phyloP scores from a whole-genome alignment of 176 grass and related monocot species.

The Thalia dealbata region DNA sequence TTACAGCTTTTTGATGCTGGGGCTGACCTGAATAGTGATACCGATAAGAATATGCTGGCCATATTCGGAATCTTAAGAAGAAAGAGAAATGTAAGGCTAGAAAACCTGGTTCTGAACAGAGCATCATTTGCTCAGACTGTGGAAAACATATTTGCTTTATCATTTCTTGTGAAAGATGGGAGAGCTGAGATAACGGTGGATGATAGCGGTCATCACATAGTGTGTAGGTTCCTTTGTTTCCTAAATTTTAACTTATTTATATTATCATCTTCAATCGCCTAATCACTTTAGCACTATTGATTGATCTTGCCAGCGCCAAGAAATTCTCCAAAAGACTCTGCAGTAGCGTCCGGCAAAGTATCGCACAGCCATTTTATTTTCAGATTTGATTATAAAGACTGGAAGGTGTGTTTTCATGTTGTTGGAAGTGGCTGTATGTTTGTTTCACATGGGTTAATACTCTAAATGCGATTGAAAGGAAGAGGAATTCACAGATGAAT shows the following conservation, averaged over 20 bases:
- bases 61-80: conserved; percentile 66
- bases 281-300: neutral
- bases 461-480: neutral
- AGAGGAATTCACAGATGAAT: neutral
- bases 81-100: conserved; percentile 45
- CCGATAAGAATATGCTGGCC: conserved; percentile 58
- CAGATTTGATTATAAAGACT: conserved; percentile 73
- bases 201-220: conserved; percentile 50
- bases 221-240: conserved; percentile 40
- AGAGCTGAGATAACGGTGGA: conserved; percentile 65
- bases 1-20: conserved; percentile 56
- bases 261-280: neutral
- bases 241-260: neutral
- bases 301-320: conserved; percentile 42
- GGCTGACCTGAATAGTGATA: conserved; percentile 52
- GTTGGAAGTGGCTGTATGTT: neutral
- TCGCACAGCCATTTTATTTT: conserved; percentile 85
- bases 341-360: conserved; percentile 62
- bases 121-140: conserved; percentile 42
- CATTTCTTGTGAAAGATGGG: conserved; percentile 51
- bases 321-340: conserved; percentile 69
- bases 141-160: neutral
- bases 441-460: neutral
- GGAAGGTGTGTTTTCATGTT: conserved; percentile 43
- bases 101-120: conserved; percentile 81